A percentile compares a stretch with the other conserved stretches of the same genome.
These are phyloP conservation scores for Trametes sanguinea DNA, from an alignment of 768 basidiomycete species.

Conservation along the genomic window DNA sequence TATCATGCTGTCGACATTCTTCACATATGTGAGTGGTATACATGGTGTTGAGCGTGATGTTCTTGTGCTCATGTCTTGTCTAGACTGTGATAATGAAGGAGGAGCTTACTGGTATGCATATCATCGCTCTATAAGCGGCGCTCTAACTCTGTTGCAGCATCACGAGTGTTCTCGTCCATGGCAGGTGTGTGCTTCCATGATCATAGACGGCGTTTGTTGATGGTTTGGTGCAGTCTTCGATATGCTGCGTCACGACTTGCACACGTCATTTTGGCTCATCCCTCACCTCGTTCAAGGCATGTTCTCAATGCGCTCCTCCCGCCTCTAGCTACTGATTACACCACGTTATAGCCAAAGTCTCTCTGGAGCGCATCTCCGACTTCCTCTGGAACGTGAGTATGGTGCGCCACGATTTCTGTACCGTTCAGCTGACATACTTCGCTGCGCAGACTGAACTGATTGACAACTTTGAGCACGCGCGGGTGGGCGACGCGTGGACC, in stretches of 20 bases:
- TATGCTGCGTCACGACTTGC: conserved; percentile 15
- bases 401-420: too few species aligned
- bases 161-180: conserved; percentile 23
- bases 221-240: conserved; percentile 8
- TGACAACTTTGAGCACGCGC: conserved; percentile 17
- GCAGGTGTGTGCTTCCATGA: conserved; percentile 13
- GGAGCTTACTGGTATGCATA: conserved; percentile 34
- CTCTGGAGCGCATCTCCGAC: conserved; percentile 41
- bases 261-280: neutral
- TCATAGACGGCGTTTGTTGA: too few species aligned
- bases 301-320: neutral
- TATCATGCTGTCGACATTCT: conserved; percentile 66
- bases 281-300: conserved; percentile 7
- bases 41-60: too few species aligned
- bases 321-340: too few species aligned
- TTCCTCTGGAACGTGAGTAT: conserved; percentile 38
- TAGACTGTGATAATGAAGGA: conserved; percentile 42
- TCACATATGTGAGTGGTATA: conserved; percentile 50
- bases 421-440: neutral
- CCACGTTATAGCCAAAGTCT: conserved; percentile 35
- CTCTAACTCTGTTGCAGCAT: conserved; percentile 3
- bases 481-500: neutral
- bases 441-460: conserved; percentile 23
- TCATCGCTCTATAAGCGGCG: too few species aligned
- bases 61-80: neutral